Evolutionary conservation across 345 rosid species (phyloP), one percentile per base, ranked within the genome.

Genomic region (Salix dunnii): DNA sequence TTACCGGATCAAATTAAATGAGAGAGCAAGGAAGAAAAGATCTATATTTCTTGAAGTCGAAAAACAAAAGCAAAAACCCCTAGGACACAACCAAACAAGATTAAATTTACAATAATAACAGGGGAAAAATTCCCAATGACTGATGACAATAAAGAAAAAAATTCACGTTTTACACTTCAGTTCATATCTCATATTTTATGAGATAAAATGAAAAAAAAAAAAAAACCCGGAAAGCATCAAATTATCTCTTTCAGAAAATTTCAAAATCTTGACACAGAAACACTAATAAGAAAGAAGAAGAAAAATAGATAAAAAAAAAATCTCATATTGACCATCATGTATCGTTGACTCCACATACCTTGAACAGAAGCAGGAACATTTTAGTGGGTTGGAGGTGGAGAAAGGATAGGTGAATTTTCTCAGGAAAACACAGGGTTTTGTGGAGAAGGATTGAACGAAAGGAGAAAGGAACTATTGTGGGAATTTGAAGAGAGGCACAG

Each of bases 341-440:
- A 21, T 48, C 33, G 20, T 49, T 35, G 70, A 18, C 79, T 76
- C 63, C 12, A 58, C 63, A 9, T 70, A 76, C 79, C 79, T 76
- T 70, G 38, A 77, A 46, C 30, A 46, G 23, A 62, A n/a, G 17
- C 68, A 64, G 67, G 63, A 33, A 67, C 70, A 69, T 76, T 74
- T 76, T 38, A 35, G 64, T 25, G 35, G 68, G 64, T 11, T 43
- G 6, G 14, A 43, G 73, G 43, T 5, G 27, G 25, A 60, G 40
- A 40, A 5, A 48, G 51, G 58, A 71, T 33, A 7, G 31, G 11
- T n/a, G n/a, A 69, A 42, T n/a, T 76, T 60, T 55, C 43, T 40
- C 30, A 40, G 63, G 61, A 21, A 51, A 42, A 23, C 17, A 27
- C 42, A 1, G 66, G 48, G 13, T 43, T 53, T 38, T 61, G 68